Conservation (phyloP, 345 rosid species). For the Heritiera littoralis region DNA sequence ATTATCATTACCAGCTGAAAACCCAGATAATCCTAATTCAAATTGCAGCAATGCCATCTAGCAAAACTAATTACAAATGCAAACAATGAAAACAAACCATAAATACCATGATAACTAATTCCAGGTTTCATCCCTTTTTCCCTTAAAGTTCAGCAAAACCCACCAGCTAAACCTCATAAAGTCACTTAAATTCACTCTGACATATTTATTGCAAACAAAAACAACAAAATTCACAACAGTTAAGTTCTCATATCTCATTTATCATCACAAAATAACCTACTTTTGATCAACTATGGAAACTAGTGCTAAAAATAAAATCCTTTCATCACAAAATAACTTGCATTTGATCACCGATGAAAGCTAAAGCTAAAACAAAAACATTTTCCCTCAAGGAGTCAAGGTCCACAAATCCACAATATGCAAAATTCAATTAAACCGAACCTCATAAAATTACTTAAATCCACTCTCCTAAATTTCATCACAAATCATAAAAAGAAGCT, state of each 20-base stretch:
- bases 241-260: not conserved
- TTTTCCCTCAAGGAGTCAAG: not conserved
- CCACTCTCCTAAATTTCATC: not conserved
- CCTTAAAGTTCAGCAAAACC: not conserved
- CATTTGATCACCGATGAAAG: not conserved
- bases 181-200: not conserved
- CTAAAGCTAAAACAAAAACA: not conserved
- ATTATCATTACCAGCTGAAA: slow-evolving; percentile 69
- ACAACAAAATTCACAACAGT: not conserved
- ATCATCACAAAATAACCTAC: not conserved
- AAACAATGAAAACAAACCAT: not conserved
- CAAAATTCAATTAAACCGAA: not conserved
- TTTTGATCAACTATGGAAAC: too few relatives aligned
- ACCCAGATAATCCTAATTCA: slow-evolving; percentile 14
- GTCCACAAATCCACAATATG: not conserved
- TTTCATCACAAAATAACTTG: not conserved
- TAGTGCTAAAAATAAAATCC: not conserved
- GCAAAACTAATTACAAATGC: not conserved
- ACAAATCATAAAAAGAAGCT: not conserved
- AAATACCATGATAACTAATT: not conserved
- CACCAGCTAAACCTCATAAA: not conserved
- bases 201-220: not conserved
- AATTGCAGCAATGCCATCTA: not conserved
- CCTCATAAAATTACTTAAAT: not conserved
- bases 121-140: not conserved